A percentile compares a stretch with the other conserved stretches of the same genome.
Evolutionary conservation across 192 early-diverging fungal species (phyloP).

Genomic region (Umbelopsis sp.): DNA sequence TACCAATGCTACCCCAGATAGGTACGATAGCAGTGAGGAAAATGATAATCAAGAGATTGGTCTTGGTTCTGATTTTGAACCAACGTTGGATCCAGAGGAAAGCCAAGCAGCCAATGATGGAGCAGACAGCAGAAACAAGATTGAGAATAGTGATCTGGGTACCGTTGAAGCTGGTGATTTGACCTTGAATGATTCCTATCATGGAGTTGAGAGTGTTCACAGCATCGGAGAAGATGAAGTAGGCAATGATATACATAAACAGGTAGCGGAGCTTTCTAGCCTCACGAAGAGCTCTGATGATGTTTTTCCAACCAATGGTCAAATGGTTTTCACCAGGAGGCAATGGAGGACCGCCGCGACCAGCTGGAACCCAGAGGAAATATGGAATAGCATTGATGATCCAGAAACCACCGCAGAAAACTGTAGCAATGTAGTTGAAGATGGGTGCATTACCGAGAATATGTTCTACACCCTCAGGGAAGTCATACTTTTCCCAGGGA

Average conservation of each 20-base stretch:
- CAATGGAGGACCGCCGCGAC: slow-evolving; percentile 31
- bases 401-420: slow-evolving; percentile 38
- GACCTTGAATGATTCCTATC: slow-evolving; percentile 60
- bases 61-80: slow-evolving; percentile 51
- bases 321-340: slow-evolving; percentile 27
- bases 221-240: slow-evolving; percentile 73
- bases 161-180: slow-evolving; percentile 54
- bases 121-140: slow-evolving; percentile 56
- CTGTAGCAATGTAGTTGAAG: slow-evolving; percentile 31
- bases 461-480: slow-evolving; percentile 7
- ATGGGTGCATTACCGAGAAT: slow-evolving; percentile 33
- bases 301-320: slow-evolving; percentile 40
- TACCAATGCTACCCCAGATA: slow-evolving; percentile 66
- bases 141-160: slow-evolving; percentile 59
- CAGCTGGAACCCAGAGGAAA: slow-evolving; percentile 31
- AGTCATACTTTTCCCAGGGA: slow-evolving; percentile 29
- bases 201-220: slow-evolving; percentile 57
- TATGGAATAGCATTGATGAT: slow-evolving; percentile 34
- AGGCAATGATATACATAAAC: slow-evolving; percentile 69
- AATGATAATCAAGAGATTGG: slow-evolving; percentile 54
- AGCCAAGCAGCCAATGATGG: slow-evolving; percentile 55
- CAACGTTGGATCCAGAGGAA: slow-evolving; percentile 60
- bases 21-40: slow-evolving; percentile 54
- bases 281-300: slow-evolving; percentile 33
- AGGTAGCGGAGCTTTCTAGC: slow-evolving; percentile 54